Evolutionary conservation across 768 basidiomycete species (phyloP), one percentile per base, ranked within the genome.

Genomic region (Tylopilus balloui): DNA sequence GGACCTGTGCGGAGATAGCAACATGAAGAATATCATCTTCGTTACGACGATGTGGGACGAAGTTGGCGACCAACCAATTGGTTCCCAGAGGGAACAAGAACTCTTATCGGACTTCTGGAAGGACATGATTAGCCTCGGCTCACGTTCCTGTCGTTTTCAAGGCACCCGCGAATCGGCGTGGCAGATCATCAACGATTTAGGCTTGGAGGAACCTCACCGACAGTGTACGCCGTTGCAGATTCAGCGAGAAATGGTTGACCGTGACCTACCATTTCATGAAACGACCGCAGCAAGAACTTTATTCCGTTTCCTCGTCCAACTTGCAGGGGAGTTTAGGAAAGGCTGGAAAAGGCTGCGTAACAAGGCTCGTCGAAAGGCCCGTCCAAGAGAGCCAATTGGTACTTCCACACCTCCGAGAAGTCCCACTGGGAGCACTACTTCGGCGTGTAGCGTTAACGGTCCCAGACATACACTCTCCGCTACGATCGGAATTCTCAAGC

Each of bases 21-120:
- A 38, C 37, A 10, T 58, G 20, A 56, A 50, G 48, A 60, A 53
- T 15, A 41, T 60, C 2, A 15, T 56, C 36, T 50, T 59, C 15
- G 58, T 60, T 24, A 56, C 57, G 1, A 59, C 57, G 8, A 58
- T 58, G 57, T 58, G 56, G 56, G 56, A 58, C 13, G 42, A 56
- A 21, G 32, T 48, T 2, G 28, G 46, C 1, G 38, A 49, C 41
- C 4, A 39, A 17, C 23, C 23, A 3, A 25, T 48, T 29, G 57
- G 50, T 32, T 27, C 19, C 2, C 6, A 19, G 29, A 59, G 57
- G 27, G 58, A 59, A 43, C 19, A 37, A 14, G 45, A 59, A 1
- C 58, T 59, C 17, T 29, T 27, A 10, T 45, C 45, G 17, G 20
- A 17, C 13, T 56, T 52, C 36, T 59, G 58, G 57, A 40, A 47